Evolutionary conservation across 2,329 filamentous ascomycete genomes (phyloP), one percentile per base, ranked within the genome.

Genomic region (Phaeophleospora eucalypticola): DNA sequence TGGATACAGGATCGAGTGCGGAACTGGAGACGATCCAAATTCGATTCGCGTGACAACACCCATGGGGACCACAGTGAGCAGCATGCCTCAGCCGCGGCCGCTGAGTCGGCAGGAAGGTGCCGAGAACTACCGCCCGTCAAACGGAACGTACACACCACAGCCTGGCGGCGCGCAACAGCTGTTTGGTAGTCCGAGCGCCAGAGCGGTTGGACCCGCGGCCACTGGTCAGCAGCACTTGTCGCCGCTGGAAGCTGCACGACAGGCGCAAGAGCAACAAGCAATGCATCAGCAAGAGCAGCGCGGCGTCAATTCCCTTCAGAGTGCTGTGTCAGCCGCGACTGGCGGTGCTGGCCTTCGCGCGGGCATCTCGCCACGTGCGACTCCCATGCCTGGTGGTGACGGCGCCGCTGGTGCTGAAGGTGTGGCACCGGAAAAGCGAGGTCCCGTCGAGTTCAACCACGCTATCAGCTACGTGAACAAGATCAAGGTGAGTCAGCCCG

Each of bases 401-500:
- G 65, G 84, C 47, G 87, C 84, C 21, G 47, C 40, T 39, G 53
- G 49, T 20, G 51, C 47, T 17, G 36, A 51, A 38, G 74, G 39
- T 8, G 36, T 69, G 19, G 67, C 66, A 43, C 76, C 74, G 43
- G 90, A 94, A 68, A 94, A 93, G 64, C 82, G 90, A 46, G 91
- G 90, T 0, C 93, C 93, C 1, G 93, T 98, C 15, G 93, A 98
- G 65, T 98, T 98, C 69, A 98, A 98, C 65, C 93, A 98, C 70
- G 93, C 93, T 0, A 98, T 98, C 54, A 97, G 90, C 67, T 98
- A 98, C 63, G 93, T 98, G 45, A 98, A 98, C 66, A 98, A 98
- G 72, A 98, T 98, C 62, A 98, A 98, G 84, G 90, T 93, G 72
- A 67, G 79, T 59, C 45, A 20, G 37, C 9, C 20, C 12, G 24